Conservation (phyloP, 2,329 filamentous ascomycete species). For the Colletotrichum incanum region DNA sequence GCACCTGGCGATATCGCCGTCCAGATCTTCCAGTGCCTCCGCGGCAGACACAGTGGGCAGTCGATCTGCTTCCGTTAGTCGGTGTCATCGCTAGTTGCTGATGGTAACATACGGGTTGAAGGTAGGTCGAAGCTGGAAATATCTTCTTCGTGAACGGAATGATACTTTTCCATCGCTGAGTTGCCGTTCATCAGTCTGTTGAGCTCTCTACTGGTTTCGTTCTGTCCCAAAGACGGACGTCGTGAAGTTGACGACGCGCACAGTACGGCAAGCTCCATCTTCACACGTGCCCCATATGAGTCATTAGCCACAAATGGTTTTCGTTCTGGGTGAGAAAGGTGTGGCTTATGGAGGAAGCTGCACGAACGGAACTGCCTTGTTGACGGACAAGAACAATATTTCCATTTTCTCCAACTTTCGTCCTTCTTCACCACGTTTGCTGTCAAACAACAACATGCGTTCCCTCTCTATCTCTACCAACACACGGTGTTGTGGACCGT, state of each 20-base stretch:
- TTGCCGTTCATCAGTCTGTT: conserved; percentile 1
- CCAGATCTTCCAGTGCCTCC: conserved; percentile 76
- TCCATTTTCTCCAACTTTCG: background rate
- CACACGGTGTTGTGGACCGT: background rate
- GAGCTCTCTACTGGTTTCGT: background rate
- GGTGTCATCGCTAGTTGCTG: conserved; percentile 18
- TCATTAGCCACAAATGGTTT: conserved; percentile 18
- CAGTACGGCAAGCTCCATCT: conserved; percentile 26
- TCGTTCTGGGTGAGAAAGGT: background rate
- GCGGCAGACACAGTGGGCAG: conserved; percentile 84
- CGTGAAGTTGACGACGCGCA: conserved; percentile 7
- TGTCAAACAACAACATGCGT: background rate
- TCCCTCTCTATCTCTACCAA: background rate
- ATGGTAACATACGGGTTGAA: conserved; percentile 63
- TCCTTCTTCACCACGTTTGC: background rate
- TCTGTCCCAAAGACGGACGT: background rate
- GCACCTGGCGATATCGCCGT: conserved; percentile 64
- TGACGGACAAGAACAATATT: background rate
- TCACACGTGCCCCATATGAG: conserved; percentile 17
- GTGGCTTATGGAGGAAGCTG: background rate
- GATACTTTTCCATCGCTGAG: conserved; percentile 56
- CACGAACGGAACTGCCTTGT: background rate
- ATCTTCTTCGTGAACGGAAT: conserved; percentile 72
- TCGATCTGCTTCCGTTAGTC: conserved; percentile 70
- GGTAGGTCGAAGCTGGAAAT: conserved; percentile 72